Evolutionary conservation across 1,284 basidiomycete genomes (phyloP).

Genomic region (Ustilago nuda): DNA sequence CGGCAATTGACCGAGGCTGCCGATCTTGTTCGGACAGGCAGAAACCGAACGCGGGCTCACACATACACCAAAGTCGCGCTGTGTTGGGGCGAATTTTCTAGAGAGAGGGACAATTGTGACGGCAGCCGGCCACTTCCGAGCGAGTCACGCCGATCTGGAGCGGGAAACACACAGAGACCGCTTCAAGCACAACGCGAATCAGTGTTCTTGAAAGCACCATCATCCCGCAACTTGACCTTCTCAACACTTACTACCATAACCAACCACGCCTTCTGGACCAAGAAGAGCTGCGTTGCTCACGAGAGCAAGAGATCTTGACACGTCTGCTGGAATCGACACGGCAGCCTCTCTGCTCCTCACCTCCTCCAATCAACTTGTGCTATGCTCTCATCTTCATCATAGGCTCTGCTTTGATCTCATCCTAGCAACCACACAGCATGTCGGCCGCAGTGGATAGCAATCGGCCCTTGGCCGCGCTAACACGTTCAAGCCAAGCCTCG

Average conservation of each 20-base stretch:
- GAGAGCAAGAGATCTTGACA: background rate
- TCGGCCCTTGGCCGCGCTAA: constrained; percentile 14
- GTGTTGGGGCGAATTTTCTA: background rate
- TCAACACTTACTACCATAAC: background rate
- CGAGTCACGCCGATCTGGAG: constrained; percentile 30
- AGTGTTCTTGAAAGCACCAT: constrained; percentile 7
- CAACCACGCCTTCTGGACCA: background rate
- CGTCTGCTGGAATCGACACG: background rate
- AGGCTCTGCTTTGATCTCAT: background rate
- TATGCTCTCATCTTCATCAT: constrained; percentile 14
- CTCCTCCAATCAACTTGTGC: background rate
- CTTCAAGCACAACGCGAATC: background rate
- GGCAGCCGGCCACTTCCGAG: constrained; percentile 33
- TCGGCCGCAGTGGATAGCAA: constrained; percentile 9
- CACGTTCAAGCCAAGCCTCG: constrained; percentile 43
- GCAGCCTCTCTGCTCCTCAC: too few species aligned
- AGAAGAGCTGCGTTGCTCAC: background rate
- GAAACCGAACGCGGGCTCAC: constrained; percentile 2
- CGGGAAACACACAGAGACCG: constrained; percentile 4
- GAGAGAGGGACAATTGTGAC: background rate
- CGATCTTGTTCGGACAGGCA: background rate
- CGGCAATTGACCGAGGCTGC: constrained; percentile 3
- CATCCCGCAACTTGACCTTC: constrained; percentile 16
- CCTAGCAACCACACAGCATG: background rate
- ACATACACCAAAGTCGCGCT: background rate